These are phyloP conservation scores for Eugenia klotzschiana DNA, from an alignment of 441 rosid species.

Conservation along the genomic window DNA sequence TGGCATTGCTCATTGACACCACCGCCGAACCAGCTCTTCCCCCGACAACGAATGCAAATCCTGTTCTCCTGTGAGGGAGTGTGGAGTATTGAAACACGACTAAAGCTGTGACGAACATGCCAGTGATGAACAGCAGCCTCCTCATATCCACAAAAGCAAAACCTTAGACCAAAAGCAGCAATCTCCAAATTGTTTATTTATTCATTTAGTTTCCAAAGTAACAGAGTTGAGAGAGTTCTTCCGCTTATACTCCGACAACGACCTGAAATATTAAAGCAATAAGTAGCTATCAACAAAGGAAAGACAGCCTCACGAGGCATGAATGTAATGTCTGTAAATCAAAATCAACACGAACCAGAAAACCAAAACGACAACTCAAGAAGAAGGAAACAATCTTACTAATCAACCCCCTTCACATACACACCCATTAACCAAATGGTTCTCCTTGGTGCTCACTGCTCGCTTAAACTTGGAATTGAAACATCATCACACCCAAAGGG, in stretches of 20 bases:
- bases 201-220: background rate
- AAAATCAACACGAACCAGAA: background rate
- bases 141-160: conserved; percentile 22
- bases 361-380: background rate
- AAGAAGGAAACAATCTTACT: background rate
- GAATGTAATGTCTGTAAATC: background rate
- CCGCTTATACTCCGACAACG: background rate
- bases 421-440: background rate
- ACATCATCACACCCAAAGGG: background rate
- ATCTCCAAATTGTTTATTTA: conserved; percentile 13
- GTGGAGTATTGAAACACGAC: conserved; percentile 31
- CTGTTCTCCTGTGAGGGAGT: conserved; percentile 18
- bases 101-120: conserved; percentile 18
- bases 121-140: conserved; percentile 28
- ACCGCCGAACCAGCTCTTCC: conserved; percentile 10
- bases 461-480: background rate
- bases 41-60: conserved; percentile 3
- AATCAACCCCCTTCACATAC: background rate
- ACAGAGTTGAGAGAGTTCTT: background rate
- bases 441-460: background rate
- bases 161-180: conserved; percentile 8
- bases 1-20: conserved; percentile 7
- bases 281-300: background rate
- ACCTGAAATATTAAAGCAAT: background rate
- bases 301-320: background rate